phyloP scores from a whole-genome alignment of 495 filamentous ascomycete species.

The Podospora australis region DNA sequence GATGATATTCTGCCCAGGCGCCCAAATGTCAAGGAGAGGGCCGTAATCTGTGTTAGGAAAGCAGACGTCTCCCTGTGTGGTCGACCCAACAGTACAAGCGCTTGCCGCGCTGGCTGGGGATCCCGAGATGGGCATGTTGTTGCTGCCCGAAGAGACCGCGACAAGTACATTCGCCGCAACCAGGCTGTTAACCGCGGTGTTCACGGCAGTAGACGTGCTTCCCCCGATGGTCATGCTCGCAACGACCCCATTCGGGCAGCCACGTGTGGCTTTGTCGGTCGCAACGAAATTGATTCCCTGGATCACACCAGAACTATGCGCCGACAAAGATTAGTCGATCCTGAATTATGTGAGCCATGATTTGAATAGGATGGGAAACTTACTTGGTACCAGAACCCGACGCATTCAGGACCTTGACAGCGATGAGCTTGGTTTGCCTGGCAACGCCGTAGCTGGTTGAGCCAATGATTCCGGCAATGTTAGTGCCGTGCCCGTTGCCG shows the following conservation, averaged over 20 bases:
- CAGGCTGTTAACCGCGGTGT: conserved; percentile 38
- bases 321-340: conserved; percentile 6
- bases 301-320: conserved; percentile 41
- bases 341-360: neutral
- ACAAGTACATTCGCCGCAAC: conserved; percentile 41
- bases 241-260: conserved; percentile 34
- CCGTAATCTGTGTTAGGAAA: conserved; percentile 55
- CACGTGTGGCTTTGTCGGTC: conserved; percentile 29
- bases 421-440: conserved; percentile 53
- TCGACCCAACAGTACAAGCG: conserved; percentile 54
- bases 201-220: conserved; percentile 38
- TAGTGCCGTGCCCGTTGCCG: conserved; percentile 46
- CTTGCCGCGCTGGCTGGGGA: conserved; percentile 46
- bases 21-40: conserved; percentile 48
- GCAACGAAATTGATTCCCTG: conserved; percentile 48
- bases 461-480: conserved; percentile 55
- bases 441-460: conserved; percentile 53
- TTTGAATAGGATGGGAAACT: neutral
- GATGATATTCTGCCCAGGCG: conserved; percentile 43
- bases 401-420: conserved; percentile 56
- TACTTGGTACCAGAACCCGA: conserved; percentile 30
- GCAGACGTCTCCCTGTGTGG: conserved; percentile 34
- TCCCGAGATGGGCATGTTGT: conserved; percentile 29
- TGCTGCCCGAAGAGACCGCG: conserved; percentile 42
- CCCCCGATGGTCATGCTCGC: conserved; percentile 48